Conservation (phyloP, 1,284 basidiomycete species). For the Rhodotorula sp. region DNA sequence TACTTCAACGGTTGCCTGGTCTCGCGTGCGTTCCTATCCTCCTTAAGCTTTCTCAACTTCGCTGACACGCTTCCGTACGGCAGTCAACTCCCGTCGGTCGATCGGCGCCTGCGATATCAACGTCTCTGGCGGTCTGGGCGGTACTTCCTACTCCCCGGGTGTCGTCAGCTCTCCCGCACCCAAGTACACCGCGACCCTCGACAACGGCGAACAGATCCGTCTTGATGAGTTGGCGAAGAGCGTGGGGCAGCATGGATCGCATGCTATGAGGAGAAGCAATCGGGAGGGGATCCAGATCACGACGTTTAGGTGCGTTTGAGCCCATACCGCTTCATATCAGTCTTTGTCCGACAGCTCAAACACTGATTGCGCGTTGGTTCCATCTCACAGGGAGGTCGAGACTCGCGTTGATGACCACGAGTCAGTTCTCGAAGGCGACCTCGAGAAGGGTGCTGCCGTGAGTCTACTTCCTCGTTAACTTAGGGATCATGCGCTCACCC, state of each 20-base stretch:
- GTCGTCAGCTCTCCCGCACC: neutral
- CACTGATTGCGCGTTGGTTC: too few species aligned
- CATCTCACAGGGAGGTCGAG: neutral
- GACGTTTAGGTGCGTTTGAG: neutral
- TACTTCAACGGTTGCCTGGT: slow-evolving; percentile 21
- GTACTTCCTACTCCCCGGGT: too few species aligned
- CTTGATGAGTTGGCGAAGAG: neutral
- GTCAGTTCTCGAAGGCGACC: neutral
- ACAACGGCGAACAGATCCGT: neutral
- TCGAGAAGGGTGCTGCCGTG: neutral
- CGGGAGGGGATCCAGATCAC: neutral
- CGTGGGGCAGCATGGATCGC: neutral
- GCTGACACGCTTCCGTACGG: too few species aligned
- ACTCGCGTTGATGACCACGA: neutral
- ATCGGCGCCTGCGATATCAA: neutral
- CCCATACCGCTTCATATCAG: too few species aligned
- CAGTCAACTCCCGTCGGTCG: neutral
- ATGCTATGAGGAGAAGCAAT: neutral
- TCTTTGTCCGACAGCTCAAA: too few species aligned
- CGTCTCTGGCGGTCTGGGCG: neutral
- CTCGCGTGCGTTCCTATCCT: slow-evolving; percentile 1
- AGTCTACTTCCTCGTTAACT: neutral
- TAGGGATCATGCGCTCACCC: neutral
- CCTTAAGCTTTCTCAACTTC: neutral
- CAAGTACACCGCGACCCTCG: slow-evolving; percentile 1